These are phyloP conservation scores for Urtica urens DNA, from an alignment of 306 rosid species.

Conservation along the genomic window DNA sequence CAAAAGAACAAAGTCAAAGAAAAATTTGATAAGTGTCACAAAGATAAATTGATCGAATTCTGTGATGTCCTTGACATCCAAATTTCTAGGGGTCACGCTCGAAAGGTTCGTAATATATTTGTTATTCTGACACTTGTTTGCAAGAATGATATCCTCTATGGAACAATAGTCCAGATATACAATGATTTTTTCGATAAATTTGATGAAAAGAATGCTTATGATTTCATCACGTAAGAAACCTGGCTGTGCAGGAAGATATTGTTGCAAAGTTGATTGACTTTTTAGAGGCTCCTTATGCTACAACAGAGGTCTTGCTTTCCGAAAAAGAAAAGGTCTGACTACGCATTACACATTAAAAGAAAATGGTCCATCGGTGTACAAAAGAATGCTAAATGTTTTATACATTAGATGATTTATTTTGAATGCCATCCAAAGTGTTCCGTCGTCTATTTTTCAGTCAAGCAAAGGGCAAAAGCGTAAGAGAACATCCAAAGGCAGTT, in stretches of 20 bases:
- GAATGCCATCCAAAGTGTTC: slow-evolving; percentile 7
- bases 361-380: too few species aligned
- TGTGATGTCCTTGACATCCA: slow-evolving; percentile 71
- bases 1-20: slow-evolving; percentile 78
- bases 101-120: slow-evolving; percentile 44
- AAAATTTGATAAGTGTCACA: slow-evolving; percentile 77
- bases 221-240: too few species aligned
- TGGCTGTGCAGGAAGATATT: slow-evolving; percentile 74
- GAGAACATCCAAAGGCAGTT: slow-evolving; percentile 42
- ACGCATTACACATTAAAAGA: not conserved
- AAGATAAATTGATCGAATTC: slow-evolving; percentile 82
- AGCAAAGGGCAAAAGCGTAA: slow-evolving; percentile 62
- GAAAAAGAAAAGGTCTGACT: slow-evolving; percentile 65
- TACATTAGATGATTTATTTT: too few species aligned
- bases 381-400: too few species aligned
- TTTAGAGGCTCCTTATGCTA: slow-evolving; percentile 77
- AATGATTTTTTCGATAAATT: too few species aligned
- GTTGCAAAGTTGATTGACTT: slow-evolving; percentile 66
- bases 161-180: too few species aligned
- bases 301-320: slow-evolving; percentile 51
- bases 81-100: slow-evolving; percentile 47
- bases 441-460: slow-evolving; percentile 33
- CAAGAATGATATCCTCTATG: too few species aligned
- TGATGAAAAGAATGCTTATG: too few species aligned
- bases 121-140: too few species aligned